phyloP scores from a whole-genome alignment of 345 rosid species.

The Hirschfeldia incana region DNA sequence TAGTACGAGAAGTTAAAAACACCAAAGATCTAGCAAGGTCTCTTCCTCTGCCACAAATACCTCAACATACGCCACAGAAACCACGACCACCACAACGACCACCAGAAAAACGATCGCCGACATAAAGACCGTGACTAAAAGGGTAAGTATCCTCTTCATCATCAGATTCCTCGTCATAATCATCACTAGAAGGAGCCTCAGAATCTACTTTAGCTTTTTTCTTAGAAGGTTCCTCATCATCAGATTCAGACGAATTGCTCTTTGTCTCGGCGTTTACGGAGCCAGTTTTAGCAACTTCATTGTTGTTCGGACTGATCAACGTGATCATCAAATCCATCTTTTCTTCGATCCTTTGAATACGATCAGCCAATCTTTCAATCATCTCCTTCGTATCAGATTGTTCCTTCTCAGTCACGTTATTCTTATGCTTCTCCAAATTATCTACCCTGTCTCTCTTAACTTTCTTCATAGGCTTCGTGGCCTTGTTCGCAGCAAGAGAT shows the following conservation, averaged over 20 bases:
- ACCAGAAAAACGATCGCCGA: neutral
- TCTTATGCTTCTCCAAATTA: neutral
- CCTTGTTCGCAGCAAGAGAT: neutral
- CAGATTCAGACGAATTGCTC: neutral
- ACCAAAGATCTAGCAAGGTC: neutral
- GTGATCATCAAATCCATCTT: neutral
- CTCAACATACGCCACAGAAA: neutral
- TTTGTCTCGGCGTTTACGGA: neutral
- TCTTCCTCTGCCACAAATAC: neutral
- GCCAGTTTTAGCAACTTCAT: neutral
- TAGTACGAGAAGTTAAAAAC: too few species aligned
- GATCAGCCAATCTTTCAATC: neutral
- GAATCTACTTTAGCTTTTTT: neutral
- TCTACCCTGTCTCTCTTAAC: neutral
- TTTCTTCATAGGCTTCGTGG: neutral
- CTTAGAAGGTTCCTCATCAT: neutral
- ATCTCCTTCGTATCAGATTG: neutral
- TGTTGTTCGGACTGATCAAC: too few species aligned
- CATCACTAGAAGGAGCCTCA: neutral
- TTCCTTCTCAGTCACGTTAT: neutral
- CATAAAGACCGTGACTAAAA: neutral
- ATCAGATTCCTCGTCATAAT: neutral
- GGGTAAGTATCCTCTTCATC: neutral
- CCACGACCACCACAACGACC: neutral
- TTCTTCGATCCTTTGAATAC: neutral